A percentile compares a stretch with the other conserved stretches of the same genome.
Evolutionary conservation across 805 yeast species (phyloP).

Genomic region (Zygoascus biomembranicola): DNA sequence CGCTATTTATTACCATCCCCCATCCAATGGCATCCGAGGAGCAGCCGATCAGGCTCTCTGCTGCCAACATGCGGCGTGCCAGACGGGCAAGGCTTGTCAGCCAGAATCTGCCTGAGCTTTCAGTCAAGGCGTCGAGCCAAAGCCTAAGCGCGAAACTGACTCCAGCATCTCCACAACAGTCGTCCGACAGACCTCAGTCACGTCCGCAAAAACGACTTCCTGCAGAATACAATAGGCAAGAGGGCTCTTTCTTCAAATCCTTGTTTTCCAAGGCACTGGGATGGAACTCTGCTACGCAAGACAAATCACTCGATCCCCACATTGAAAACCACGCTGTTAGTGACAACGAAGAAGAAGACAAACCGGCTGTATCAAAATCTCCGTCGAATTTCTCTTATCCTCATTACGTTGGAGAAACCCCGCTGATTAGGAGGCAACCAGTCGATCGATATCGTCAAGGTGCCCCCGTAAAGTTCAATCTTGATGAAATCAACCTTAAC

Average conservation of each 20-base stretch:
- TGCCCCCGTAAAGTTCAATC: neutral
- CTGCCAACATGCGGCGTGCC: neutral
- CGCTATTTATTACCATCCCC: neutral
- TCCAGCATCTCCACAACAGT: neutral
- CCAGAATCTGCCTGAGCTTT: neutral
- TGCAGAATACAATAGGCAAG: neutral
- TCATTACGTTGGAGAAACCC: conserved; percentile 1
- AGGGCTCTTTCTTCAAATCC: neutral
- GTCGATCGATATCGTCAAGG: neutral
- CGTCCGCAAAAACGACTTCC: neutral
- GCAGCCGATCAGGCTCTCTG: neutral
- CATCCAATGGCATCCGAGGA: neutral
- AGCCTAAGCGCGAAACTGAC: neutral
- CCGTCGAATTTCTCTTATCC: neutral
- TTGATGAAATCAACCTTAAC: neutral
- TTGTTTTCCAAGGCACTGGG: neutral
- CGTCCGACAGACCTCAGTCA: neutral
- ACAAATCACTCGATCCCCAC: neutral
- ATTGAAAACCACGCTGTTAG: neutral
- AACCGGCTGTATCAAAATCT: neutral
- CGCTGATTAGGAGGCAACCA: neutral
- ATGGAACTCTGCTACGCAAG: neutral
- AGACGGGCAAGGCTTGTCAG: neutral
- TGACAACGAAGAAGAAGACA: neutral
- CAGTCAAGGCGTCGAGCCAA: neutral